Evolutionary conservation across 257 asterid species (phyloP), one percentile per base, ranked within the genome.

Genomic region (Osmanthus fragrans): DNA sequence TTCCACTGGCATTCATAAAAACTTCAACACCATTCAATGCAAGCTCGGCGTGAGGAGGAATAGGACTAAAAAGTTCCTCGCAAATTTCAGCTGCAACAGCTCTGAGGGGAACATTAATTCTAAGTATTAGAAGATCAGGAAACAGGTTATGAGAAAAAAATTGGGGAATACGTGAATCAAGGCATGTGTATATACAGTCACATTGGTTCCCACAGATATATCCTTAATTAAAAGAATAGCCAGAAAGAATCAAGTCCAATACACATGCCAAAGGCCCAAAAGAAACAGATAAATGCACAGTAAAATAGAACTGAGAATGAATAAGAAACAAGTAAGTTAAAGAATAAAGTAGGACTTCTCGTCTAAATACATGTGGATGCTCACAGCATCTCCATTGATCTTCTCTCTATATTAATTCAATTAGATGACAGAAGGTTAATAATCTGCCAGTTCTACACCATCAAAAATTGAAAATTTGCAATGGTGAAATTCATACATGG

Each of bases 21-120:
- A 93, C 94, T 85, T 95, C 98, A 72, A 95, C 99, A 21, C 99
- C 99, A 83, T 95, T 93, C 85, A 95, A 60, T 19, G 96, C 94
- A 70, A 95, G 99, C 84, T 93, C 97, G 39, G 96, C 92, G 79
- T 95, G 99, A 77, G 99, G 97, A 40, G 98, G 93, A 77, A 87
- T 79, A 16, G 99, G 96, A 82, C 94, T 87, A 82, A 95, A 95
- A 70, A 95, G 97, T 77, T 95, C 99, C 88, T 91, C 98, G 13
- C 99, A 95, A 74, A 95, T 96, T 90, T 93, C 99, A 80, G 92
- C 97, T 75, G 99, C 98, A 79, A 95, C 93, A 85, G 98, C 97
- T 77, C 99, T 93, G 88, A 71, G 82, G 70, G 51, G 32, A 70
- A 76, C 79, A 87, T 70, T 45, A 77, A 69, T 18, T 45, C 29